phyloP scores from a whole-genome alignment of 2,329 filamentous ascomycete species.

The Talaromyces piceae region DNA sequence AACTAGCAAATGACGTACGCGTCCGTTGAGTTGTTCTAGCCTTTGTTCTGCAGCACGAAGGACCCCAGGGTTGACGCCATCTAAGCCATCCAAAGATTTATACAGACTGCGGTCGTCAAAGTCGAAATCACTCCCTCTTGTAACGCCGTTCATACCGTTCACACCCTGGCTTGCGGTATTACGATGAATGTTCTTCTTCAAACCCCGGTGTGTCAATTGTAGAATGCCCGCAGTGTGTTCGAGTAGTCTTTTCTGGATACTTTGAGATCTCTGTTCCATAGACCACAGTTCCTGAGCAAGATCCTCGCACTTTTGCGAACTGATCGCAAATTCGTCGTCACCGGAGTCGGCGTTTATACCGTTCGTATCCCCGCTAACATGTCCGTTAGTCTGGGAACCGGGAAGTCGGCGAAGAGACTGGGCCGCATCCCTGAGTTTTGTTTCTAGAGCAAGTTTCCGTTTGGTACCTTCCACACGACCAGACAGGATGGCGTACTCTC shows the following conservation, averaged over 20 bases:
- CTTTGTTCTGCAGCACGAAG: conserved; percentile 58
- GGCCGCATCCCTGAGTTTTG: conserved; percentile 89
- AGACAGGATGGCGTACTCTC: conserved; percentile 64
- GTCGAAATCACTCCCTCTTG: conserved; percentile 47
- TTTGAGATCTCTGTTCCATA: conserved; percentile 68
- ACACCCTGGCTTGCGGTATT: conserved; percentile 18
- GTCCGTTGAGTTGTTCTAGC: conserved; percentile 60
- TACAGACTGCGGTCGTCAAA: conserved; percentile 76
- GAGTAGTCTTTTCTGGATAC: conserved; percentile 67
- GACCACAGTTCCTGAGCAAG: conserved; percentile 71
- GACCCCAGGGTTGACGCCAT: conserved; percentile 39
- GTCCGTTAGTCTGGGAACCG: conserved; percentile 52
- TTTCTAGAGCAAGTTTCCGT: conserved; percentile 79
- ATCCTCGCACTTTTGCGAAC: conserved; percentile 77
- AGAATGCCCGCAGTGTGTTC: conserved; percentile 90
- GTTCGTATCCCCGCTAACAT: conserved; percentile 44
- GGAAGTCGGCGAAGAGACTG: conserved; percentile 78
- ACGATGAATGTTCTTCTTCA: conserved; percentile 51
- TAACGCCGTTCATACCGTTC: conserved; percentile 40
- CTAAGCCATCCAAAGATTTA: conserved; percentile 58
- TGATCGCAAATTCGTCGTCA: conserved; percentile 66
- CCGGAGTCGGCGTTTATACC: conserved; percentile 47
- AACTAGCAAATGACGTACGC: conserved; percentile 60
- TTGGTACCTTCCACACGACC: conserved; percentile 74
- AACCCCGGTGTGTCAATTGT: conserved; percentile 75